Evolutionary conservation across 106 monocot genomes (phyloP).

Genomic region (Amphibolis antarctica): DNA sequence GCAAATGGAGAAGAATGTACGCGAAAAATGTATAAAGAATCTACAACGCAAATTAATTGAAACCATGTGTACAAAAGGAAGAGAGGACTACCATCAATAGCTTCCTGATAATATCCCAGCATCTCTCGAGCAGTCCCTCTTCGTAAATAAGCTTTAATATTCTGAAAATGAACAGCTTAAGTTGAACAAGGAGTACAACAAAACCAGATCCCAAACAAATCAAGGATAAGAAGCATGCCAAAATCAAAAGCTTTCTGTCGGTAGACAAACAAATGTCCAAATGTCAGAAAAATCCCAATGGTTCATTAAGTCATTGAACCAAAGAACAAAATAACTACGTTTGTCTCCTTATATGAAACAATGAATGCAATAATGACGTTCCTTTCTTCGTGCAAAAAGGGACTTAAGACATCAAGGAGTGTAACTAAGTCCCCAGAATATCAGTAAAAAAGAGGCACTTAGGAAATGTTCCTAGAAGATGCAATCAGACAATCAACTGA

Average conservation of each 20-base stretch:
- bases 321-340: too few relatives aligned
- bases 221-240: neutral
- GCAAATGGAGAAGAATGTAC: neutral
- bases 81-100: constrained; percentile 56
- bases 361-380: too few relatives aligned
- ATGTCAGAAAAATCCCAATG: too few relatives aligned
- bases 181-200: neutral
- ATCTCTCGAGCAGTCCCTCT: constrained; percentile 93
- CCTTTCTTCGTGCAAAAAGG: too few relatives aligned
- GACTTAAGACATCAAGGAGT: too few relatives aligned
- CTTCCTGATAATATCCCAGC: constrained; percentile 81
- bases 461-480: too few relatives aligned
- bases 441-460: too few relatives aligned
- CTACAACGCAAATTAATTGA: neutral
- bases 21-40: neutral
- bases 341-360: too few relatives aligned
- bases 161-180: constrained; percentile 28
- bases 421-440: too few relatives aligned
- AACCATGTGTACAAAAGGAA: neutral
- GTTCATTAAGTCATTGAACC: too few relatives aligned
- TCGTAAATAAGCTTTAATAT: constrained; percentile 85
- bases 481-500: too few relatives aligned
- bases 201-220: too few relatives aligned
- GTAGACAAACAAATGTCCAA: neutral
- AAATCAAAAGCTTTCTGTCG: neutral